Evolutionary conservation across 257 asterid genomes (phyloP), one percentile per base, ranked within the genome.

Genomic region (Datura wrightii): DNA sequence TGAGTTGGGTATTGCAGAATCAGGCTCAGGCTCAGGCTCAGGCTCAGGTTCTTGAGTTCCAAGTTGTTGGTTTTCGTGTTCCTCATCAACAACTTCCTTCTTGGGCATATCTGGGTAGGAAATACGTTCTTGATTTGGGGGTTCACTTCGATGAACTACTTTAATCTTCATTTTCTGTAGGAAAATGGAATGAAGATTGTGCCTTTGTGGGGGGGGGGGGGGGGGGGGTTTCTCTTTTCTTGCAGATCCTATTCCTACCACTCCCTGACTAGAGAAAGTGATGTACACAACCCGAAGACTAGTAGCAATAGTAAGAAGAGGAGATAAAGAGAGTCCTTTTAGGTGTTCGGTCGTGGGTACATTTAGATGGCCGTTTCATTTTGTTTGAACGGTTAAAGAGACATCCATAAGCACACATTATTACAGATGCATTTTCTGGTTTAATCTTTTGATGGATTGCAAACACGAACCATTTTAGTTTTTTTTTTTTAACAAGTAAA

Each of bases 81-180:
- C 79, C 59, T 65, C 79, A 37, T 87, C 89, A 83, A 24, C 2
- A 70, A 82, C 86, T 63, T 91, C 92, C 72, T 82, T 66, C 86
- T 78, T 87, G 87, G 80, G 84, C 83, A 6, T 82, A 31, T 15
- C 83, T n/a, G 86, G 87, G 16, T 91, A 92, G 34, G 39, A 60
- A 71, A 79, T 88, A 69, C 41, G 87, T 79, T 92, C 93, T 63
- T 89, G 95, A 90, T 92, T 90, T 78, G 86, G 98, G 89, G 63
- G 71, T 69, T 83, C 86, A 70, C 83, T 85, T 70, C 86, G 87
- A 54, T 93, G 94, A 70, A 93, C 93, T 82, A 92, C 90, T 87
- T 87, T 94, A 82, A 93, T 92, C 85, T 90, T 95, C 97, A 95
- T 89, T 88, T 24, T 19, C 72, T 39, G 36, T 18, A 34, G 52